Conservation (phyloP, 2,329 filamentous ascomycete genomes). For the Mollisiaceae sp. region DNA sequence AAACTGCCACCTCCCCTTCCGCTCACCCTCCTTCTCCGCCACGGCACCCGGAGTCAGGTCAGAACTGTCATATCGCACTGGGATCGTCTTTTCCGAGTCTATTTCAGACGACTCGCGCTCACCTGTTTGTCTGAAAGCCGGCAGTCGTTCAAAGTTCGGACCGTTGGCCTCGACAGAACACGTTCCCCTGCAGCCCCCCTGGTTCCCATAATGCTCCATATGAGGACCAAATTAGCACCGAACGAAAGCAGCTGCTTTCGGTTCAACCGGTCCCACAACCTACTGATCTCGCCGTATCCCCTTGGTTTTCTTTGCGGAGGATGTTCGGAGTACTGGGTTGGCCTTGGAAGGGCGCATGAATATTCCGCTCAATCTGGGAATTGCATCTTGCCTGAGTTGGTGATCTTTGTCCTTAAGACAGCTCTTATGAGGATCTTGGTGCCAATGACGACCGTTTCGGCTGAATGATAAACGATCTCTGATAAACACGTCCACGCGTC, state of each 20-base stretch:
- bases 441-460: slow-evolving; percentile 30
- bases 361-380: slow-evolving; percentile 29
- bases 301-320: slow-evolving; percentile 18
- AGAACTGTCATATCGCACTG: background rate
- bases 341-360: slow-evolving; percentile 35
- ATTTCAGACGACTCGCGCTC: slow-evolving; percentile 7
- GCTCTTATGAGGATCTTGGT: slow-evolving; percentile 36
- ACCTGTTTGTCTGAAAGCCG: slow-evolving; percentile 10
- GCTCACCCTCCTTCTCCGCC: slow-evolving; percentile 1
- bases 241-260: slow-evolving; percentile 24
- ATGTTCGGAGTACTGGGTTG: slow-evolving; percentile 20
- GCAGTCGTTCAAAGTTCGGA: slow-evolving; percentile 23
- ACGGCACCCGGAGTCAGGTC: slow-evolving; percentile 4
- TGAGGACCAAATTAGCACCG: slow-evolving; percentile 36
- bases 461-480: slow-evolving; percentile 28
- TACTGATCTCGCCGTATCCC: background rate
- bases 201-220: slow-evolving; percentile 35
- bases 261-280: slow-evolving; percentile 18
- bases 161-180: slow-evolving; percentile 13
- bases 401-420: slow-evolving; percentile 36
- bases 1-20: background rate
- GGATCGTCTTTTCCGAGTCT: slow-evolving; percentile 10
- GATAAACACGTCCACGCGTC: slow-evolving; percentile 33
- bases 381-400: slow-evolving; percentile 31
- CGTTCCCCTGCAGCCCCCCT: slow-evolving; percentile 20